Evolutionary conservation across 495 filamentous ascomycete genomes (phyloP).

Genomic region (Podospora conica): DNA sequence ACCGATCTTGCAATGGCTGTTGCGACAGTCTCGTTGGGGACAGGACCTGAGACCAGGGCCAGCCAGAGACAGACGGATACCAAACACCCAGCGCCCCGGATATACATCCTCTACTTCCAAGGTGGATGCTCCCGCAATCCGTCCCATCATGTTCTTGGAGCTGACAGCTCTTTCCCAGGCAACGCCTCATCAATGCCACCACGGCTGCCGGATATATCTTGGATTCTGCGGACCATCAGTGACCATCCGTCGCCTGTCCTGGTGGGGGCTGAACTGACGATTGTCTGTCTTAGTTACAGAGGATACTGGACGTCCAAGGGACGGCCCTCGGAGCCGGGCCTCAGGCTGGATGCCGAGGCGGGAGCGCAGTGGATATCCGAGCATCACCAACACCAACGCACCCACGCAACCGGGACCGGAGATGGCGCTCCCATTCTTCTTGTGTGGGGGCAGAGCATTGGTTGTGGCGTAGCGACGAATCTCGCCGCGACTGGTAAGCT

Average conservation of each 20-base stretch:
- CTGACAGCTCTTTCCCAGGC: constrained; percentile 37
- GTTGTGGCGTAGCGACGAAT: constrained; percentile 53
- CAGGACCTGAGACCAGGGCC: background rate
- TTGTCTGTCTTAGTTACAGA: constrained; percentile 65
- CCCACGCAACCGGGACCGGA: constrained; percentile 10
- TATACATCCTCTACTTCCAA: constrained; percentile 56
- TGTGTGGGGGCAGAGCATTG: constrained; percentile 80
- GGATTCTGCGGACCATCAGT: constrained; percentile 40
- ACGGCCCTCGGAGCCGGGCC: constrained; percentile 57
- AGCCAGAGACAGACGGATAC: background rate
- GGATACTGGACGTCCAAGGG: constrained; percentile 77
- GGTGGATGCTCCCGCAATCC: constrained; percentile 29
- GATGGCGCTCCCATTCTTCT: constrained; percentile 41
- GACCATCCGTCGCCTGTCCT: constrained; percentile 21
- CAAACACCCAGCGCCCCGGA: background rate
- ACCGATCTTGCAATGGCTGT: constrained; percentile 54
- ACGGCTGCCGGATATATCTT: constrained; percentile 61
- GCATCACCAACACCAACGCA: constrained; percentile 22
- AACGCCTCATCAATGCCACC: constrained; percentile 66
- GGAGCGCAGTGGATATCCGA: constrained; percentile 51
- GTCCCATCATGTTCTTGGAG: constrained; percentile 3
- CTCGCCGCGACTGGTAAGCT: constrained; percentile 29
- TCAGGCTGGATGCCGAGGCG: constrained; percentile 58
- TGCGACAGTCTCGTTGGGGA: constrained; percentile 30
- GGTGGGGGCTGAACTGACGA: constrained; percentile 38